These are phyloP conservation scores for Plectosphaerella cucumerina DNA, from an alignment of 2,329 filamentous ascomycete genomes.

Conservation along the genomic window DNA sequence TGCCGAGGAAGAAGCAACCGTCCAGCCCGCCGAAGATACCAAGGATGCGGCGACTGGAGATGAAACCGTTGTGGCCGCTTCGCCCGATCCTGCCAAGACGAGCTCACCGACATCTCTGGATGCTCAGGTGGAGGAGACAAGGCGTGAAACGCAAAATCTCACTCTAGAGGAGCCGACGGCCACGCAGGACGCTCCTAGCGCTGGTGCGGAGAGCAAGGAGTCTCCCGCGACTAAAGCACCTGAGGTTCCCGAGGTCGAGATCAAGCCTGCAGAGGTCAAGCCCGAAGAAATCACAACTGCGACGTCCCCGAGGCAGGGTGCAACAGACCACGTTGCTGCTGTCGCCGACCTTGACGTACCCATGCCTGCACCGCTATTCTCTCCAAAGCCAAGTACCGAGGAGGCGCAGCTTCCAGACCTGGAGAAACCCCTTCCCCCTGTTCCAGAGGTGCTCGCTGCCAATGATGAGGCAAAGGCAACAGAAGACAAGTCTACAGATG, in stretches of 20 bases:
- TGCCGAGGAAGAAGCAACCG: not conserved
- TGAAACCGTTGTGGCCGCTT: no score
- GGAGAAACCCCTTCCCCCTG: not conserved
- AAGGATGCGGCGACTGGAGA: no score
- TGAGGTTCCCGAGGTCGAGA: conserved; percentile 4
- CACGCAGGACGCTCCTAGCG: not conserved
- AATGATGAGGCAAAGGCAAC: conserved; percentile 4
- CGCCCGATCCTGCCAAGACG: no score
- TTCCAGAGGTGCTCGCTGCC: conserved; percentile 7
- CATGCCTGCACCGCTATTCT: conserved; percentile 17
- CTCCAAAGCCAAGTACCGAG: conserved; percentile 17
- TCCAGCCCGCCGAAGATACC: not conserved
- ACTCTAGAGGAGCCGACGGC: not conserved
- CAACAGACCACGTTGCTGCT: conserved; percentile 9
- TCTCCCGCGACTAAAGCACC: not conserved
- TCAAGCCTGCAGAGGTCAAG: no score
- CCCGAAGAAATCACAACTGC: no score
- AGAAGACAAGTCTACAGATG: not conserved
- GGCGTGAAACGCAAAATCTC: not conserved
- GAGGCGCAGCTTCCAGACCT: conserved; percentile 16
- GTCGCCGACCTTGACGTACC: not conserved
- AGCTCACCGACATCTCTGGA: no score
- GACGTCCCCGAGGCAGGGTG: no score
- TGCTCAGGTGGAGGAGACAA: no score
- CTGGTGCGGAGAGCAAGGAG: not conserved